Conservation (phyloP, 139 green algal species). For the Closterium sp. region DNA sequence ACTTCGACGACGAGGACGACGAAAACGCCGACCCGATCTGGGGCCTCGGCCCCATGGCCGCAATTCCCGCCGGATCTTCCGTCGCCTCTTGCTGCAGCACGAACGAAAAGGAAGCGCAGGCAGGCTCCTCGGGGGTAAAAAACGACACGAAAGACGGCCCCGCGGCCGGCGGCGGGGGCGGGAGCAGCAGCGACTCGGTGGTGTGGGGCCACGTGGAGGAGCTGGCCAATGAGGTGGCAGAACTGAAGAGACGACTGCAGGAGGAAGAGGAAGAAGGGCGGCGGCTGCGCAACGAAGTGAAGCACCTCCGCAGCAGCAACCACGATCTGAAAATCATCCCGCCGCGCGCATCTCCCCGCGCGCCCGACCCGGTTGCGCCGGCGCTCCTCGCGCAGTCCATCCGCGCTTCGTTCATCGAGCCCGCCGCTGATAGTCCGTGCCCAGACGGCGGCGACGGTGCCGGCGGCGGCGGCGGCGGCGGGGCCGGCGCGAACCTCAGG, state of each 20-base stretch:
- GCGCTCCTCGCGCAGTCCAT: neutral
- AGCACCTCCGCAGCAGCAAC: neutral
- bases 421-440: neutral
- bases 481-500: neutral
- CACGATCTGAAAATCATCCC: neutral
- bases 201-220: conserved; percentile 10
- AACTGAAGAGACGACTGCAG: neutral
- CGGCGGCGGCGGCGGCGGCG: too few relatives aligned
- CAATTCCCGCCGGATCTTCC: conserved; percentile 1
- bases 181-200: neutral
- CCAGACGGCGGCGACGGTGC: neutral
- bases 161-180: neutral
- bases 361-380: neutral
- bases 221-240: neutral
- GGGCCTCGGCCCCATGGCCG: neutral
- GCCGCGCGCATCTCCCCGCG: neutral
- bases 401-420: neutral
- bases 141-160: neutral
- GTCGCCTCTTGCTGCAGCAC: neutral
- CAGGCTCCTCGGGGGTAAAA: neutral
- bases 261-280: neutral
- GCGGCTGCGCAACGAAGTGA: neutral
- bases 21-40: neutral
- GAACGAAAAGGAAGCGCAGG: neutral
- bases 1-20: neutral